These are phyloP conservation scores for Teratosphaeria viscida DNA, from an alignment of 2,329 filamentous ascomycete species.

Conservation along the genomic window DNA sequence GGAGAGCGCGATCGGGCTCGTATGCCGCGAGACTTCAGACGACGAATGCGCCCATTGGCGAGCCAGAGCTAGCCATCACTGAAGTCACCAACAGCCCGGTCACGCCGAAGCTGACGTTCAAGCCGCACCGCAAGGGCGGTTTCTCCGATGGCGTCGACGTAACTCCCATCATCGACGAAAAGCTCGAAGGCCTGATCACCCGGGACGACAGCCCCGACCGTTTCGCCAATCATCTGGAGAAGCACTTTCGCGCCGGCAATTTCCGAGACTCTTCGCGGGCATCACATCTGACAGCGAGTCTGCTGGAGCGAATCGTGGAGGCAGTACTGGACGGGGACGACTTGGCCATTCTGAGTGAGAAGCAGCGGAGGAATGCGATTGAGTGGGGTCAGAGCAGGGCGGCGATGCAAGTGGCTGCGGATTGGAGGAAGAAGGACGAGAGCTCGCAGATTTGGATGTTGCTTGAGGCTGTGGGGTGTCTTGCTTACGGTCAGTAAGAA, in stretches of 20 bases:
- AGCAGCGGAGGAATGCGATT: conserved; percentile 24
- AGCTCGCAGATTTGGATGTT: conserved; percentile 29
- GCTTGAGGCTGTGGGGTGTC: conserved; percentile 29
- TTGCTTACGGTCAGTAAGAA: conserved; percentile 21
- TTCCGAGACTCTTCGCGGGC: conserved; percentile 17
- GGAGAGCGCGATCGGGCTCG: conserved; percentile 8
- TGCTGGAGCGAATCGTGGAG: conserved; percentile 24
- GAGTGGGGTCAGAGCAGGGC: conserved; percentile 25
- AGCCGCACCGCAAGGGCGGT: conserved; percentile 21
- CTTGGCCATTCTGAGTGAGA: conserved; percentile 19
- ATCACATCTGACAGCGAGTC: conserved; percentile 20
- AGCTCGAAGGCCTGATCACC: conserved; percentile 12
- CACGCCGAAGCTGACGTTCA: conserved; percentile 20
- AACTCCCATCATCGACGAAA: conserved; percentile 11
- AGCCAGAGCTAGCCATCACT: conserved; percentile 17
- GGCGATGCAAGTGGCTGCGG: conserved; percentile 23
- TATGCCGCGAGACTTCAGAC: conserved; percentile 19
- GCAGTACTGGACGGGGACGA: conserved; percentile 13
- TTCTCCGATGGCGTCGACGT: conserved; percentile 22
- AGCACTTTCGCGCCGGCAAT: background rate
- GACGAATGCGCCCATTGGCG: conserved; percentile 1
- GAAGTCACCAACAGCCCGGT: conserved; percentile 19
- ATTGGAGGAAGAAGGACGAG: conserved; percentile 25
- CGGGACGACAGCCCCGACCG: conserved; percentile 9
- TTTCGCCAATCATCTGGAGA: conserved; percentile 18